Evolutionary conservation across 306 rosid species (phyloP).

Genomic region (Citrullus amarus): DNA sequence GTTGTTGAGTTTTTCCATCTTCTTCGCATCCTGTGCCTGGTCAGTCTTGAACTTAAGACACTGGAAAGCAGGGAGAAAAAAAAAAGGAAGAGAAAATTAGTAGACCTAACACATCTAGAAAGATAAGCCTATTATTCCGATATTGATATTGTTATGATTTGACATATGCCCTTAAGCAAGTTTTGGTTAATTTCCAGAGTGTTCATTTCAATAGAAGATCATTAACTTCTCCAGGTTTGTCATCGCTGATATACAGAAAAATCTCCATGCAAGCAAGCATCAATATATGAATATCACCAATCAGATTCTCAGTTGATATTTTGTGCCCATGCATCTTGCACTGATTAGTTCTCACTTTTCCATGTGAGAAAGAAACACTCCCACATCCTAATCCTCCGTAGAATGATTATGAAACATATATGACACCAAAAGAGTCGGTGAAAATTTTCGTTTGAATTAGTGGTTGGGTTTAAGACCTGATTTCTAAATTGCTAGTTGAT

Average conservation of each 20-base stretch:
- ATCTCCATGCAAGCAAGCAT: neutral
- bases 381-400: neutral
- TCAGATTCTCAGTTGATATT: neutral
- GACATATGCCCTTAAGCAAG: neutral
- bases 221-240: neutral
- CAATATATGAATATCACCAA: neutral
- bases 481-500: neutral
- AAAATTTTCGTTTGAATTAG: neutral
- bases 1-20: constrained; percentile 76
- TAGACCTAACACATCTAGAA: neutral
- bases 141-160: neutral
- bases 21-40: constrained; percentile 88
- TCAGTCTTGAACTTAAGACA: constrained; percentile 90
- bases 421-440: neutral
- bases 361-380: neutral
- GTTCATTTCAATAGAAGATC: neutral
- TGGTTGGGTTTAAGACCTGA: neutral
- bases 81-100: neutral
- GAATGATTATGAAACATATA: neutral
- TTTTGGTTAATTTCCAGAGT: neutral
- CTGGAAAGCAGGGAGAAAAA: constrained; percentile 13
- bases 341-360: neutral
- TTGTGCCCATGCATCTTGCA: neutral
- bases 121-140: neutral
- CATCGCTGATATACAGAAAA: neutral